Conservation (phyloP, 257 asterid species). For the Henckelia pumila region DNA sequence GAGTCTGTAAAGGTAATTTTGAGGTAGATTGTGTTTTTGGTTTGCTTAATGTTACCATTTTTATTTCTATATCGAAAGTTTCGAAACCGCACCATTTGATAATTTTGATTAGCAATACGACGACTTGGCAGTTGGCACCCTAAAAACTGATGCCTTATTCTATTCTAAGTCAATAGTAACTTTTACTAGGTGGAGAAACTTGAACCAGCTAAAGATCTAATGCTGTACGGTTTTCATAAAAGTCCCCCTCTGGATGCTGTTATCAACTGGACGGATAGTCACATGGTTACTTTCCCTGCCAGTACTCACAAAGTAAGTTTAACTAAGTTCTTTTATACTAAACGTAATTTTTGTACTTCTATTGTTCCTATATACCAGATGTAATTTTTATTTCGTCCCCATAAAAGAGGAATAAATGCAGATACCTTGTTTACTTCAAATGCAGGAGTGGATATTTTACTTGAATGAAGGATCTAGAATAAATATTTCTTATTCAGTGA, state of each 20-base stretch:
- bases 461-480: conserved; percentile 78
- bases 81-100: no score
- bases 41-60: conserved; percentile 5
- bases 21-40: neutral
- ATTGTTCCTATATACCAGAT: conserved; percentile 15
- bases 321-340: conserved; percentile 6
- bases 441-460: conserved; percentile 76
- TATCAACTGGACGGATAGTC: conserved; percentile 58
- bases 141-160: neutral
- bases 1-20: conserved; percentile 62
- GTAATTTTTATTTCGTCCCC: conserved; percentile 11
- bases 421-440: conserved; percentile 11
- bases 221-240: conserved; percentile 54
- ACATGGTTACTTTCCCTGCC: conserved; percentile 42
- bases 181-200: conserved; percentile 57
- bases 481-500: conserved; percentile 48
- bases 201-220: conserved; percentile 40
- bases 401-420: conserved; percentile 15
- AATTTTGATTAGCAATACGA: no score
- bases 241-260: conserved; percentile 57
- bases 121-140: no score
- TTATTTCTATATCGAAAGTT: no score
- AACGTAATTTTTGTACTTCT: conserved; percentile 5
- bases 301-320: conserved; percentile 61
- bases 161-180: conserved; percentile 24